Conservation (phyloP, 495 filamentous ascomycete genomes). For the Hyaloscypha hepaticicola region DNA sequence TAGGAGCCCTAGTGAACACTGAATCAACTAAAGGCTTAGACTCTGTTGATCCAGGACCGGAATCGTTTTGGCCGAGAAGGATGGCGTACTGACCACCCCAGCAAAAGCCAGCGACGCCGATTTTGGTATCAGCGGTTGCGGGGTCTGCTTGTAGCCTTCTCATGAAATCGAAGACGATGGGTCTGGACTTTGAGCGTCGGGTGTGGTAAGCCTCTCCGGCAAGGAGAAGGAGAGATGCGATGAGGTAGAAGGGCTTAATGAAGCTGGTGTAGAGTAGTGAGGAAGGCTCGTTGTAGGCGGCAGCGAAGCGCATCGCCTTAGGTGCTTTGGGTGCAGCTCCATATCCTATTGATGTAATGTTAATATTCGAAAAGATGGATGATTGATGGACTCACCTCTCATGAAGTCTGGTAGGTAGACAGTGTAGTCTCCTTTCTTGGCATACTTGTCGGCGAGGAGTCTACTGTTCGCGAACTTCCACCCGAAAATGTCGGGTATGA, state of each 20-base stretch:
- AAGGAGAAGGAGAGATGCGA: slow-evolving; percentile 32
- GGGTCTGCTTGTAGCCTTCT: slow-evolving; percentile 37
- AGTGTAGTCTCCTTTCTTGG: slow-evolving; percentile 44
- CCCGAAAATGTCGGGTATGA: slow-evolving; percentile 58
- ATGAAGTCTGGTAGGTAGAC: slow-evolving; percentile 62
- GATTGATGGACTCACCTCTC: slow-evolving; percentile 42
- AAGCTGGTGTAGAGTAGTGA: slow-evolving; percentile 28
- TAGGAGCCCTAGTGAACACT: too few relatives aligned
- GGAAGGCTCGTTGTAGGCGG: background rate
- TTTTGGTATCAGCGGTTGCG: slow-evolving; percentile 21
- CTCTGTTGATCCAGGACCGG: background rate
- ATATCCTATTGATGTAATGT: background rate
- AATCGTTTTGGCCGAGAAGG: slow-evolving; percentile 39
- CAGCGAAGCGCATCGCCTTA: background rate
- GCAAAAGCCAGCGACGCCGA: slow-evolving; percentile 57
- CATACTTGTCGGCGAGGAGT: slow-evolving; percentile 53
- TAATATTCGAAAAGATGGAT: background rate
- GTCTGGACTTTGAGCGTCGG: slow-evolving; percentile 32
- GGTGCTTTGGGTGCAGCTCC: background rate
- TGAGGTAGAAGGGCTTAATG: slow-evolving; percentile 9
- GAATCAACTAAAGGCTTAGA: slow-evolving; percentile 45
- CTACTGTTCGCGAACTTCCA: slow-evolving; percentile 56
- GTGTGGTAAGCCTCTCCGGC: slow-evolving; percentile 31
- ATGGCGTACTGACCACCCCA: slow-evolving; percentile 58
- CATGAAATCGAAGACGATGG: slow-evolving; percentile 49